Conservation (phyloP, 495 filamentous ascomycete species). For the Alectoria sarmentosa region DNA sequence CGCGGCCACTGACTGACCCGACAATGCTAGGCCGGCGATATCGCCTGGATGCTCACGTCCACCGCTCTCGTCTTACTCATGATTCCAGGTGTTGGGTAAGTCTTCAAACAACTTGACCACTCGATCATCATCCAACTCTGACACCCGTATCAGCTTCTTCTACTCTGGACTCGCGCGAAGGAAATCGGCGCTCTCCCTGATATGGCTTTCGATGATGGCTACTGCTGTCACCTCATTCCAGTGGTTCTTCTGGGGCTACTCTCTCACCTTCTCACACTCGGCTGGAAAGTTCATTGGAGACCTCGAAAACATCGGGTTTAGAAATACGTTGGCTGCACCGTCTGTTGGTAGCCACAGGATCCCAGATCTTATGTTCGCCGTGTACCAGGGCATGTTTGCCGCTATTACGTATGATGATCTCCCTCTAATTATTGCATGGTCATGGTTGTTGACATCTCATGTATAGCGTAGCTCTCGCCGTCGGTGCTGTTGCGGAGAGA, state of each 20-base stretch:
- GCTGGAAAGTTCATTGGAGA: slow-evolving; percentile 80
- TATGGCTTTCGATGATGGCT: slow-evolving; percentile 98
- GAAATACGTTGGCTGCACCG: slow-evolving; percentile 69
- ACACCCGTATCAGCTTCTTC: slow-evolving; percentile 60
- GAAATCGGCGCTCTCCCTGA: slow-evolving; percentile 89
- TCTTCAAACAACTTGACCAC: background rate
- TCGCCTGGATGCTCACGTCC: slow-evolving; percentile 82
- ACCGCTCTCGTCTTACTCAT: slow-evolving; percentile 92
- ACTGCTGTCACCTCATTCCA: slow-evolving; percentile 86
- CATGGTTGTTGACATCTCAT: background rate
- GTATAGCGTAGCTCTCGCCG: slow-evolving; percentile 72
- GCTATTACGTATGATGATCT: slow-evolving; percentile 66
- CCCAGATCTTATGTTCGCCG: slow-evolving; percentile 83
- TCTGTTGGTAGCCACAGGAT: slow-evolving; percentile 74
- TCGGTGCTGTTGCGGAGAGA: slow-evolving; percentile 87
- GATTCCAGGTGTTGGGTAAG: slow-evolving; percentile 90
- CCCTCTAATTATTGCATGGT: background rate
- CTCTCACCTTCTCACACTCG: slow-evolving; percentile 81
- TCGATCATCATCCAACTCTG: background rate
- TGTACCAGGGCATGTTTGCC: slow-evolving; percentile 99
- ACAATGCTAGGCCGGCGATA: slow-evolving; percentile 66
- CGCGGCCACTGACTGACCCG: slow-evolving; percentile 7
- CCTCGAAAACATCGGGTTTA: slow-evolving; percentile 79
- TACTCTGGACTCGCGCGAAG: slow-evolving; percentile 96
- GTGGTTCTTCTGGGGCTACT: slow-evolving; percentile 99